These are phyloP conservation scores for Tricholomella constricta DNA, from an alignment of 768 basidiomycete species.

Conservation along the genomic window DNA sequence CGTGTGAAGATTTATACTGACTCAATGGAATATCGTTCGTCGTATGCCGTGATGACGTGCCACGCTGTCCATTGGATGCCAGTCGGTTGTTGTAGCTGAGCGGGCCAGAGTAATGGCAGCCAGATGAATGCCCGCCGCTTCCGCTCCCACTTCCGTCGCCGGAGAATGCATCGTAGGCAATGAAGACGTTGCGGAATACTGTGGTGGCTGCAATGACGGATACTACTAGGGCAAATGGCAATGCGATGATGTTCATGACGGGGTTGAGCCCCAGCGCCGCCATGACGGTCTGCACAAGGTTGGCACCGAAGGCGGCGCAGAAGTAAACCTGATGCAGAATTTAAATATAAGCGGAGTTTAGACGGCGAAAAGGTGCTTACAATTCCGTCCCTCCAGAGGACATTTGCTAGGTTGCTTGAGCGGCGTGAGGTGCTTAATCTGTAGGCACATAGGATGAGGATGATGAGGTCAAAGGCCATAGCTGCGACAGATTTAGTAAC, in stretches of 20 bases:
- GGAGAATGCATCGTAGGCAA: constrained; percentile 31
- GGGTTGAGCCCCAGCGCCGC: constrained; percentile 33
- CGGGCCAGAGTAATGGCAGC: neutral
- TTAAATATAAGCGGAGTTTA: neutral
- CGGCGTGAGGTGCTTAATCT: constrained; percentile 23
- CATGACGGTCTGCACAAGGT: constrained; percentile 34
- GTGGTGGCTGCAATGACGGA: constrained; percentile 37
- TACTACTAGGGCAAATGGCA: constrained; percentile 37
- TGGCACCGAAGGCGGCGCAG: constrained; percentile 34
- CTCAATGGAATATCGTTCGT: constrained; percentile 22
- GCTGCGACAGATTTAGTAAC: constrained; percentile 19
- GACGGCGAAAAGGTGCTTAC: constrained; percentile 16
- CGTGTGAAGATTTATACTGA: constrained; percentile 19
- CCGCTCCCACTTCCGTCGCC: constrained; percentile 14
- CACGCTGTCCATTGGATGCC: neutral
- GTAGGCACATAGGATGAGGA: constrained; percentile 31
- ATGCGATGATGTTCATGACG: constrained; percentile 35
- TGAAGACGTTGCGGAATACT: constrained; percentile 39
- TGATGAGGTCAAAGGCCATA: constrained; percentile 35
- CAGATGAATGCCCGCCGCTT: too few species aligned
- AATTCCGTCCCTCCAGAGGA: constrained; percentile 35
- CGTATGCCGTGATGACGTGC: constrained; percentile 5
- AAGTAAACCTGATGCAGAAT: constrained; percentile 29
- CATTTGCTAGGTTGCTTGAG: constrained; percentile 27
- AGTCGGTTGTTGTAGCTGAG: constrained; percentile 7